Base-by-base conservation (phyloP, 371 early-diverging fungal species). In the Funneliformis caledonium region DNA sequence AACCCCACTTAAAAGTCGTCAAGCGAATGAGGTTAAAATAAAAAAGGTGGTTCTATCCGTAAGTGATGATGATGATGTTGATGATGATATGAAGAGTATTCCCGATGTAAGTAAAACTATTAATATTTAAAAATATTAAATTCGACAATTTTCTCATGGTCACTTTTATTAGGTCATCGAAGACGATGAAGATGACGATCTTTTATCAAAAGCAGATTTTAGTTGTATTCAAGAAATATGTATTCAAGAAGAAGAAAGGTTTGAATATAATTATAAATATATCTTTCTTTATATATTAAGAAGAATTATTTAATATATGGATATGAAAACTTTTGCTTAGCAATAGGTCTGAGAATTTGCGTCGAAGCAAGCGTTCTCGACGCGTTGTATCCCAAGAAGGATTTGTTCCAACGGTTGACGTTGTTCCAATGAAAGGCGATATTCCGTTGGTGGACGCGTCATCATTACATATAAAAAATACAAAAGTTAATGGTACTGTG, bases 131-230 rank as follows among this genome's bases (percentile, higher is more conserved):
- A 31, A 43, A 37, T 12, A 14, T 47, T 70, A 2, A 16, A 19
- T 45, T 43, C 47, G 6, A 43, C 16, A 19, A 19, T 19, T 70
- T 11, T 50, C 31, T 33, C 16, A 52, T 56, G 6, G 6, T 11
- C 26, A 6, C 6, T 42, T 31, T n/a, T 19, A 8, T 26, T 31
- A 76, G 62, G 43, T 61, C 26, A 33, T 76, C 26, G 56, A 12
- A 22, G 64, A 76, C 22, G 76, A 76, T 42, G 76, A 76, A 5
- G 64, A 62, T 45, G 76, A 76, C 62, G 47, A 76, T n/a, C 45
- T 76, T 45, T 43, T 76, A 22, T 60, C 43, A 12, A 61, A 37
- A 26, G 2, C 60, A 33, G 60, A 52, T 60, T 47, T 60, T 37
- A 74, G n/a, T 26, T 56, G 33, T 26, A 16, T 59, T 12, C 59